Base-by-base conservation (phyloP, 1,139 yeast genomes). In the Diutina catenulata region DNA sequence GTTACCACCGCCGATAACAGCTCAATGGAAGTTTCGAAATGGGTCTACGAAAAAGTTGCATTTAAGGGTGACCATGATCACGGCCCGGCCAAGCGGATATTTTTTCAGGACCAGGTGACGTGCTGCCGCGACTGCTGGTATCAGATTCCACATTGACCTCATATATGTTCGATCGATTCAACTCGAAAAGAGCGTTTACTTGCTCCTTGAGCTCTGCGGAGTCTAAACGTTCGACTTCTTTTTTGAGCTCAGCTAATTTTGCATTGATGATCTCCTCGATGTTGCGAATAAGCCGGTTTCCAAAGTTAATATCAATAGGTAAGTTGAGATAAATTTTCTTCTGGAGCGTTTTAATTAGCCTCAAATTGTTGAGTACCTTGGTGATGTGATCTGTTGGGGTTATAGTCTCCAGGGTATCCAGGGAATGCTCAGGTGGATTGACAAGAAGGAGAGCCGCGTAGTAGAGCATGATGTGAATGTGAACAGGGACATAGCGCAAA, bases 1-100 rank as follows among this genome's bases (percentile, higher is more conserved):
- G n/a, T n/a, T n/a, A n/a, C n/a, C n/a, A n/a, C n/a, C n/a, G n/a
- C n/a, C n/a, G n/a, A n/a, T n/a, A n/a, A n/a, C n/a, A n/a, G n/a
- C n/a, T n/a, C n/a, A n/a, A n/a, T n/a, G n/a, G n/a, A n/a, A n/a
- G n/a, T n/a, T n/a, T n/a, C n/a, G n/a, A n/a, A n/a, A n/a, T n/a
- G n/a, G n/a, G n/a, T n/a, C n/a, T n/a, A n/a, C n/a, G n/a, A 29
- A 3, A 20, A 28, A 15, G 21, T 22, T 5, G 14, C 5, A 16
- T 2, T 49, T 44, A 68, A 7, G 82, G 82, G 49, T 76, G 83
- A 0, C 80, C 80, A 49, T 75, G 81, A 45, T 76, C 67, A 5
- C 75, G 66, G 0, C 82, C 81, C 0, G 83, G 83, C 83, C 83
- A 76, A 1, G 83, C 83, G 28, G 71, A 60, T 8, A 76, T 62